Conservation (phyloP, 108 stramenopile species). For the Skeletonema menzelii region DNA sequence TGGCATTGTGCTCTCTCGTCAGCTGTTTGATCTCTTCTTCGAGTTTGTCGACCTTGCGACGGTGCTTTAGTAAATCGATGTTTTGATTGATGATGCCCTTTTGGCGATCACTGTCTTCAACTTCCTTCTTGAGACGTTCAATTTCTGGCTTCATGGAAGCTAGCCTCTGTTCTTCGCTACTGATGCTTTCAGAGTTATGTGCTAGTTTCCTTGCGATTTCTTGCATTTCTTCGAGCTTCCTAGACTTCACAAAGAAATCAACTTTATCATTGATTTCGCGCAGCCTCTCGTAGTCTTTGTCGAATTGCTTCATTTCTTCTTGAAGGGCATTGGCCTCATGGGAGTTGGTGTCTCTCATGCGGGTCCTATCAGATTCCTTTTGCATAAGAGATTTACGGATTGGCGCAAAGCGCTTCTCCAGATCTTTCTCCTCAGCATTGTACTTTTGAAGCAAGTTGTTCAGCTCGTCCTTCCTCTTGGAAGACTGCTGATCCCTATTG, state of each 20-base stretch:
- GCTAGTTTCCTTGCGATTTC: conserved; percentile 32
- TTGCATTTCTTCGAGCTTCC: conserved; percentile 54
- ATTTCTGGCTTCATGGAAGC: conserved; percentile 47
- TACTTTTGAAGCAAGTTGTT: conserved; percentile 43
- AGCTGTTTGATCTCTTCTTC: conserved; percentile 50
- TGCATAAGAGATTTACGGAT: conserved; percentile 40
- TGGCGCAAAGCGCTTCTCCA: conserved; percentile 56
- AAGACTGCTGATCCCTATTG: conserved; percentile 56
- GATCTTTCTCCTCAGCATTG: conserved; percentile 44
- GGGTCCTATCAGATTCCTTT: conserved; percentile 49
- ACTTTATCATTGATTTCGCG: conserved; percentile 37
- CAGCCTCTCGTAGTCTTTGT: conserved; percentile 41
- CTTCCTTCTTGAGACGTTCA: conserved; percentile 47
- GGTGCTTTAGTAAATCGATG: conserved; percentile 56
- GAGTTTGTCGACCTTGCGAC: conserved; percentile 23
- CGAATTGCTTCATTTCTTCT: conserved; percentile 41
- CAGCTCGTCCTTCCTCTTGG: conserved; percentile 52
- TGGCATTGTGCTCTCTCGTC: conserved; percentile 28
- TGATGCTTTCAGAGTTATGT: conserved; percentile 16
- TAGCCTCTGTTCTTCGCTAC: conserved; percentile 25
- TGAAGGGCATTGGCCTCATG: conserved; percentile 41
- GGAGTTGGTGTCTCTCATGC: conserved; percentile 32
- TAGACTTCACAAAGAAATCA: conserved; percentile 19
- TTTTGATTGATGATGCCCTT: conserved; percentile 71
- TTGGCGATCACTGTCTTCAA: conserved; percentile 70